Percentiles rank a stretch among this genome's conserved stretches.
Conservation (phyloP, 805 yeast genomes). For the Ogataea pilisensis region DNA sequence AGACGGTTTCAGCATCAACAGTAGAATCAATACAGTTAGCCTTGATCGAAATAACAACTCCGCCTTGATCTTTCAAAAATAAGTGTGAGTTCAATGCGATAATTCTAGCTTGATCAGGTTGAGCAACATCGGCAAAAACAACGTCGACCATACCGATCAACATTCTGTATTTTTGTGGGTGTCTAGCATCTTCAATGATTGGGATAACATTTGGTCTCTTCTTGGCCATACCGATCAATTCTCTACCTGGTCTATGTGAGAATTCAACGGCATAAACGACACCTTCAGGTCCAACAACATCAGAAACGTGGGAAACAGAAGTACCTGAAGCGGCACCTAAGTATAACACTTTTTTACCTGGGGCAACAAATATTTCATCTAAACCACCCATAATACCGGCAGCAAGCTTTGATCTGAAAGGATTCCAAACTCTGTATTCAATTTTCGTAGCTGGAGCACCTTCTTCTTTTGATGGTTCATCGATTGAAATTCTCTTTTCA, state of each 20-base stretch:
- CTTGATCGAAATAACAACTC: constrained; percentile 97
- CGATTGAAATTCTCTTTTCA: constrained; percentile 92
- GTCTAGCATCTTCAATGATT: constrained; percentile 99
- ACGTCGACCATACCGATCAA: constrained; percentile 97
- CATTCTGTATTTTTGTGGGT: constrained; percentile 99
- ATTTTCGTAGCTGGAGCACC: constrained; percentile 87
- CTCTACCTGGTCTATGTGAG: constrained; percentile 99
- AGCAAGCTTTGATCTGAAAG: constrained; percentile 98
- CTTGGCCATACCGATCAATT: constrained; percentile 98
- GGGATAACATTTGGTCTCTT: constrained; percentile 99
- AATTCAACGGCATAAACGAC: constrained; percentile 98
- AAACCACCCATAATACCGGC: constrained; percentile 99
- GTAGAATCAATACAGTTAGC: constrained; percentile 99
- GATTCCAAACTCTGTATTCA: constrained; percentile 99
- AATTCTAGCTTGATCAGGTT: constrained; percentile 99
- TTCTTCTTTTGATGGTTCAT: constrained; percentile 87
- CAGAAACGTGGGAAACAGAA: constrained; percentile 97
- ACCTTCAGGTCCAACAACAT: constrained; percentile 99
- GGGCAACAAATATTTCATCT: constrained; percentile 94
- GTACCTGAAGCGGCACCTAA: constrained; percentile 99
- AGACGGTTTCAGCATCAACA: constrained; percentile 98
- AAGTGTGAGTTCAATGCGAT: constrained; percentile 97
- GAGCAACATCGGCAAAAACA: constrained; percentile 99
- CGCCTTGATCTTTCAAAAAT: constrained; percentile 98
- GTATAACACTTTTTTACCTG: constrained; percentile 96